Evolutionary conservation across 1,284 basidiomycete species (phyloP).

Genomic region (Ustilago hordei): DNA sequence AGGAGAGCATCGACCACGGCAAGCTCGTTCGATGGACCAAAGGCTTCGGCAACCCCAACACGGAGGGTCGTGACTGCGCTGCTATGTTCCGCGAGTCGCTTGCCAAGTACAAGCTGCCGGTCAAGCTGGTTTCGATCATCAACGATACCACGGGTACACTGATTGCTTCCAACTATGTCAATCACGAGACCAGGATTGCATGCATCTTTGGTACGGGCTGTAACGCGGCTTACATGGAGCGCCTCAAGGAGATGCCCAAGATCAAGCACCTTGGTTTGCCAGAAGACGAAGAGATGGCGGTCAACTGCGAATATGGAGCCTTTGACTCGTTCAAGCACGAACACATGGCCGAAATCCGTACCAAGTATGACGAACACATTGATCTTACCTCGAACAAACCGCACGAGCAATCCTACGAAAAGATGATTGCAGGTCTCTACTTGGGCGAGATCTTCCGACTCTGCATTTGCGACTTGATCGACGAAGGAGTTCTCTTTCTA

Average conservation of each 20-base stretch:
- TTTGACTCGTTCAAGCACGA: constrained; percentile 97
- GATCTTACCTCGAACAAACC: constrained; percentile 97
- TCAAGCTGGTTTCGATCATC: constrained; percentile 68
- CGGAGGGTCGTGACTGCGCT: constrained; percentile 91
- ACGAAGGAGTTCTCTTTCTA: constrained; percentile 94
- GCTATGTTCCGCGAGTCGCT: constrained; percentile 90
- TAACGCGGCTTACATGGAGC: constrained; percentile 88
- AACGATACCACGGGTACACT: constrained; percentile 98
- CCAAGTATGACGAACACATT: constrained; percentile 92
- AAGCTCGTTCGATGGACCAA: constrained; percentile 98
- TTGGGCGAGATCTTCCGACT: constrained; percentile 95
- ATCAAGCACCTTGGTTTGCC: constrained; percentile 80
- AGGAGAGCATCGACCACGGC: constrained; percentile 93
- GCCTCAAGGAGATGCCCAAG: constrained; percentile 80
- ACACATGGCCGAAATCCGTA: constrained; percentile 80
- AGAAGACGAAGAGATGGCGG: constrained; percentile 83
- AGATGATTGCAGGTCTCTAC: constrained; percentile 98
- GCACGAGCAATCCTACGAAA: constrained; percentile 93
- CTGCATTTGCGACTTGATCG: constrained; percentile 93
- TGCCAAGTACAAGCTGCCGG: constrained; percentile 73
- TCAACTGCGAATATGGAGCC: constrained; percentile 97
- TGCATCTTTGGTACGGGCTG: constrained; percentile 98
- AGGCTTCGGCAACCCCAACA: constrained; percentile 91
- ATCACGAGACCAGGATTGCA: constrained; percentile 88
- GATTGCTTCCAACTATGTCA: constrained; percentile 96